Evolutionary conservation across 208 protist genomes (phyloP).

Genomic region (Porcisia deanei): DNA sequence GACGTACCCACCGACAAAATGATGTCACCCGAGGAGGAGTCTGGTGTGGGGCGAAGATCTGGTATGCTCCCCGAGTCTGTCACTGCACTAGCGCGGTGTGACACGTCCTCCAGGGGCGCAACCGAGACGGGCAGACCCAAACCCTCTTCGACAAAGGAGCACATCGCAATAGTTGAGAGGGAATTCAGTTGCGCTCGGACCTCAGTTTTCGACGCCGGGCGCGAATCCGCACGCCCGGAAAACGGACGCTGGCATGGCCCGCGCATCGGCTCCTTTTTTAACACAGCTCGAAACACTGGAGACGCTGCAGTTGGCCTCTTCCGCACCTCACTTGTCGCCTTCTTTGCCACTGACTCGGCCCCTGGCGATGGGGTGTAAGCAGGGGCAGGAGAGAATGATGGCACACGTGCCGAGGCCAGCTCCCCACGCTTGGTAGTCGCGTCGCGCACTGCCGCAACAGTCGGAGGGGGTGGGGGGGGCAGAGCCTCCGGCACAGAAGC

Average conservation of each 20-base stretch:
- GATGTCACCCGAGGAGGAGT: not conserved
- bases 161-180: not conserved
- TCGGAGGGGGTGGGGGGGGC: slow-evolving; percentile 2
- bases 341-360: not conserved
- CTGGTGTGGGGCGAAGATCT: slow-evolving; percentile 14
- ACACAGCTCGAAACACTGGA: not conserved
- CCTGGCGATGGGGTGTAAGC: not conserved
- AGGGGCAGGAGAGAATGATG: not conserved
- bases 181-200: not conserved
- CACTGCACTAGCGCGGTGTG: not conserved
- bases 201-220: not conserved
- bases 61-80: slow-evolving; percentile 2
- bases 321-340: not conserved
- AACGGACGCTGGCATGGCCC: not conserved
- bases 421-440: not conserved
- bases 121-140: slow-evolving; percentile 8
- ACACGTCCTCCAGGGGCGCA: not conserved
- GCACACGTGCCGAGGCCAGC: not conserved
- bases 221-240: not conserved
- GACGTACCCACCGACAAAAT: not conserved
- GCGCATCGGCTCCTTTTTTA: slow-evolving; percentile 14
- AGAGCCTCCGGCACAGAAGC: slow-evolving; percentile 1
- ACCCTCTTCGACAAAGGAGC: not conserved
- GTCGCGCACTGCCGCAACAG: not conserved
- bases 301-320: not conserved